Conservation (phyloP, 768 basidiomycete genomes). For the Tricholoma hemisulphureum region DNA sequence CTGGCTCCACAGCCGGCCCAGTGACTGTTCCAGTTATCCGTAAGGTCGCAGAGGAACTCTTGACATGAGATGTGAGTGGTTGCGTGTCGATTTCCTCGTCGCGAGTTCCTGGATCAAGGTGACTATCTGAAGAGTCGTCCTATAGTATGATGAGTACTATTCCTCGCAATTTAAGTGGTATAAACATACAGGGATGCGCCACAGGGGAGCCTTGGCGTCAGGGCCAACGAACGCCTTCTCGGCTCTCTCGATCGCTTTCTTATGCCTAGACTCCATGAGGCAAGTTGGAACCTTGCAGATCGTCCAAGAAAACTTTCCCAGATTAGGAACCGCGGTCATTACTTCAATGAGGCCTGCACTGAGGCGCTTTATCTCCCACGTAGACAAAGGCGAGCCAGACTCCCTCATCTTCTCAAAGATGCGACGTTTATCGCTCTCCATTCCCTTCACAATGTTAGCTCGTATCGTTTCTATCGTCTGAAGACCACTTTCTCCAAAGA, state of each 20-base stretch:
- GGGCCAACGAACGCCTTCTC: conserved; percentile 9
- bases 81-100: neutral
- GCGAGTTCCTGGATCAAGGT: conserved; percentile 3
- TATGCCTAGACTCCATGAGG: neutral
- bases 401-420: conserved; percentile 6
- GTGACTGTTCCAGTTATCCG: neutral
- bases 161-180: neutral
- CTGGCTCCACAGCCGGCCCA: conserved; percentile 3
- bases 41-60: neutral
- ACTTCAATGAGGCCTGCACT: conserved; percentile 7
- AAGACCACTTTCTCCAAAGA: neutral
- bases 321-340: conserved; percentile 11
- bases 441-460: conserved; percentile 6
- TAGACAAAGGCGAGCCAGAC: conserved; percentile 6
- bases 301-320: conserved; percentile 17
- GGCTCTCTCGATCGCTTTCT: conserved; percentile 1
- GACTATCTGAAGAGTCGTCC: neutral
- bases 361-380: conserved; percentile 17
- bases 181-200: conserved; percentile 11
- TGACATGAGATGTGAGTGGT: neutral
- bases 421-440: conserved; percentile 6
- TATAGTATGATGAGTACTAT: neutral
- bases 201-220: conserved; percentile 14
- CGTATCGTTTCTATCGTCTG: neutral
- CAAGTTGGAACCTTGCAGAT: conserved; percentile 4